Conservation (phyloP, 2,329 filamentous ascomycete genomes). For the Talaromyces sp. region DNA sequence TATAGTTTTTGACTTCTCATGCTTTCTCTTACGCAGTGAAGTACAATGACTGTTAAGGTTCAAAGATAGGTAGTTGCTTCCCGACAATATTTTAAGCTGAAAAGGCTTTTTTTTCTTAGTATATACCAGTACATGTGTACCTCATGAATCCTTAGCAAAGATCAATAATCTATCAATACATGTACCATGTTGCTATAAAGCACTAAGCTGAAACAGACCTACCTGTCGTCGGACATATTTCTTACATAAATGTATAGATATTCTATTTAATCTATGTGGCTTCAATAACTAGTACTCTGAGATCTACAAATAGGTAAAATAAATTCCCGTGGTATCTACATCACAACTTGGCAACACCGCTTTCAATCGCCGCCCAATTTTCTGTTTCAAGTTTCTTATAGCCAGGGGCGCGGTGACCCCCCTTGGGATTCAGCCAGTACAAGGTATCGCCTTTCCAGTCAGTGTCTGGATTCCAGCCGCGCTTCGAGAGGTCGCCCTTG, state of each 20-base stretch:
- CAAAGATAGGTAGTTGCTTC: too few relatives aligned
- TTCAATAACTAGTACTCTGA: too few relatives aligned
- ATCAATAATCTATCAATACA: neutral
- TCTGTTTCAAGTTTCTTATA: constrained; percentile 35
- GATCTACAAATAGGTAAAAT: neutral
- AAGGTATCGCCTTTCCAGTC: constrained; percentile 32
- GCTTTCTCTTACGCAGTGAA: too few relatives aligned
- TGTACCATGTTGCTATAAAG: neutral
- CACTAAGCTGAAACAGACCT: too few relatives aligned
- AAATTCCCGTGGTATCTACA: neutral
- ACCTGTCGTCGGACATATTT: too few relatives aligned
- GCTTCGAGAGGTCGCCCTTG: constrained; percentile 40
- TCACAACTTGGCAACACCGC: constrained; percentile 39
- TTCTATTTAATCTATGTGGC: too few relatives aligned
- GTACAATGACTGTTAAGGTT: neutral
- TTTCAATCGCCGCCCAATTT: constrained; percentile 39
- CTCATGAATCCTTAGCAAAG: neutral
- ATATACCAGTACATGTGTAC: neutral
- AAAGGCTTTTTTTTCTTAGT: neutral
- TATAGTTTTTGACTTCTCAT: neutral
- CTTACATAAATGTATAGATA: too few relatives aligned
- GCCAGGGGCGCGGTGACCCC: constrained; percentile 1
- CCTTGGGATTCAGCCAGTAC: constrained; percentile 37
- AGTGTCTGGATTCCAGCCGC: constrained; percentile 33
- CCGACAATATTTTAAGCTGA: neutral